phyloP scores from a whole-genome alignment of 2,329 filamentous ascomycete species.

The Rosellinia necatrix region DNA sequence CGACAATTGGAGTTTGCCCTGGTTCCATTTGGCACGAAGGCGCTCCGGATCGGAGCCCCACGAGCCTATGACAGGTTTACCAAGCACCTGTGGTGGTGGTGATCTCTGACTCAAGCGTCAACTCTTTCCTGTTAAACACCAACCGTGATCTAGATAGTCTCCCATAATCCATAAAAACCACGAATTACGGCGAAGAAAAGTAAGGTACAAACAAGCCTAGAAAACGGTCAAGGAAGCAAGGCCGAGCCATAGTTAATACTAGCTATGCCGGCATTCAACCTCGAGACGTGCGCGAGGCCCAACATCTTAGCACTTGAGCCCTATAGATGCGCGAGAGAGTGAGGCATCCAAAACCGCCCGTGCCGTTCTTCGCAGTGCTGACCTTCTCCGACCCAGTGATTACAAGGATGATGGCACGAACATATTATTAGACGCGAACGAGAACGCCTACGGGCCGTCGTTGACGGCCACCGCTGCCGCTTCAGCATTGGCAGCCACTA shows the following conservation, averaged over 20 bases:
- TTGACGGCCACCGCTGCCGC: slow-evolving; percentile 60
- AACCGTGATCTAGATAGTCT: too few relatives aligned
- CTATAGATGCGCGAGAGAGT: slow-evolving; percentile 84
- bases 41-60: slow-evolving; percentile 37
- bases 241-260: not conserved
- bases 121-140: too few relatives aligned
- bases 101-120: slow-evolving; percentile 18
- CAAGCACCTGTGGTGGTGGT: not conserved
- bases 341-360: slow-evolving; percentile 44
- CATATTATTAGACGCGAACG: slow-evolving; percentile 94
- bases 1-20: slow-evolving; percentile 34
- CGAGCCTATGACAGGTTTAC: slow-evolving; percentile 4
- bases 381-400: slow-evolving; percentile 66
- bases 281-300: slow-evolving; percentile 73
- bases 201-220: too few relatives aligned
- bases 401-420: slow-evolving; percentile 99
- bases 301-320: slow-evolving; percentile 79
- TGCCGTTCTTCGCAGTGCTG: slow-evolving; percentile 26
- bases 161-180: too few relatives aligned
- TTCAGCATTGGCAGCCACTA: slow-evolving; percentile 46
- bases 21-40: not conserved
- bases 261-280: slow-evolving; percentile 68
- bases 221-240: too few relatives aligned
- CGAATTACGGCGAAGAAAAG: not conserved
- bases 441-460: slow-evolving; percentile 92